These are phyloP conservation scores for Coriolopsis trogii DNA, from an alignment of 1,284 basidiomycete species.

Conservation along the genomic window DNA sequence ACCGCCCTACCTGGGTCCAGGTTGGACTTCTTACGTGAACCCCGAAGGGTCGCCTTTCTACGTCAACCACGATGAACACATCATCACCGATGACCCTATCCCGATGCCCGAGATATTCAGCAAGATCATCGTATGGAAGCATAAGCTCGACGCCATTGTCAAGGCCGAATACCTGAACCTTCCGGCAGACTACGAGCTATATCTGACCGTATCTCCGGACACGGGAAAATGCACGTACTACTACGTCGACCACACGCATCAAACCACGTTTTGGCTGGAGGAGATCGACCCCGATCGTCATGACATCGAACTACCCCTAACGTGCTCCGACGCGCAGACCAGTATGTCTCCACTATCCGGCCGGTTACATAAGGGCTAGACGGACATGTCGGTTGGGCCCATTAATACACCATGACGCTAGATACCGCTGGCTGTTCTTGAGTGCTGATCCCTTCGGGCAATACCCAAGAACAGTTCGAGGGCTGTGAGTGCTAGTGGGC, in stretches of 20 bases:
- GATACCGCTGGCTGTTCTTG: too few relatives aligned
- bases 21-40: conserved; percentile 24
- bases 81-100: conserved; percentile 30
- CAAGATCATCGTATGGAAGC: conserved; percentile 10
- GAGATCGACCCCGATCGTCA: conserved; percentile 18
- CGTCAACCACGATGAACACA: conserved; percentile 16
- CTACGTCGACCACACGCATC: conserved; percentile 29
- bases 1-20: conserved; percentile 17
- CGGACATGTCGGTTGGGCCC: too few relatives aligned
- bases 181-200: conserved; percentile 27
- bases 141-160: not conserved
- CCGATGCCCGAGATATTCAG: conserved; percentile 1
- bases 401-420: too few relatives aligned
- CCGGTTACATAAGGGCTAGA: too few relatives aligned
- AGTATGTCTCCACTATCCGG: too few relatives aligned
- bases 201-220: conserved; percentile 19
- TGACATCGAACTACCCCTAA: conserved; percentile 23
- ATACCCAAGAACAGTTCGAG: too few relatives aligned
- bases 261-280: conserved; percentile 31
- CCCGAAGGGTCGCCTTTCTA: conserved; percentile 34
- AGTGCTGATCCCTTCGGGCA: too few relatives aligned
- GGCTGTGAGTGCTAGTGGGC: too few relatives aligned
- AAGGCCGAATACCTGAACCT: conserved; percentile 4
- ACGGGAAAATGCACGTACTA: conserved; percentile 33
- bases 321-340: conserved; percentile 25